Conservation (phyloP, 306 rosid genomes). For the Senna tora region DNA sequence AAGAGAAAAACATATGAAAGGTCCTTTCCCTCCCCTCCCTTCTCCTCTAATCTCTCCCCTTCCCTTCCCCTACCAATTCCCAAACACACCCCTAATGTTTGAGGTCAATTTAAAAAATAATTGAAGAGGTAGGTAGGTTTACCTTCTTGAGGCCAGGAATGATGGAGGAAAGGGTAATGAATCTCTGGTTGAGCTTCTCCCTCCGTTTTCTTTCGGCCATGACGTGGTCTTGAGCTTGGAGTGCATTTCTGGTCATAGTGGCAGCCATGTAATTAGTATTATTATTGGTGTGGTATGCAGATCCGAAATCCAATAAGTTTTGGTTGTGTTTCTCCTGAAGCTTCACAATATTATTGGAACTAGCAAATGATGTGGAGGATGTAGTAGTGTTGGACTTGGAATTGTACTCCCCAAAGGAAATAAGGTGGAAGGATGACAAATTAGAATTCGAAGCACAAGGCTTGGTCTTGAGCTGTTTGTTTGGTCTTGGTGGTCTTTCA, state of each 20-base stretch:
- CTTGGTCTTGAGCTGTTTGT: constrained; percentile 45
- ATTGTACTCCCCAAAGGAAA: constrained; percentile 54
- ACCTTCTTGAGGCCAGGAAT: constrained; percentile 94
- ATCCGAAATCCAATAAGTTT: constrained; percentile 33
- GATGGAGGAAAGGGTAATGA: constrained; percentile 78
- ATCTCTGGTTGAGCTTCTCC: constrained; percentile 88
- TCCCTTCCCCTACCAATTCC: too few species aligned
- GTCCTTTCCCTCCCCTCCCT: too few species aligned
- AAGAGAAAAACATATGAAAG: too few species aligned
- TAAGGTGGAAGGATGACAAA: constrained; percentile 52
- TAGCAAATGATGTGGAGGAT: constrained; percentile 27
- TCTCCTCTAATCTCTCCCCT: too few species aligned
- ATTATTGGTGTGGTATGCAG: too few species aligned
- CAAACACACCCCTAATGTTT: too few species aligned
- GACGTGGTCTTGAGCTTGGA: constrained; percentile 74
- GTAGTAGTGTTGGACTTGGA: constrained; percentile 31
- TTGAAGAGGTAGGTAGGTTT: too few species aligned
- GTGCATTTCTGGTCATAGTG: constrained; percentile 11
- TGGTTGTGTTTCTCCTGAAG: constrained; percentile 50
- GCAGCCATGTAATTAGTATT: too few species aligned
- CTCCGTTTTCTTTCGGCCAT: constrained; percentile 83
- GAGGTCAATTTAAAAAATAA: too few species aligned
- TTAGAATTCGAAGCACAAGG: constrained; percentile 47
- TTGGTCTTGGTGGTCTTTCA: constrained; percentile 30
- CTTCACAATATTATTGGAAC: constrained; percentile 36